A percentile compares a stretch with the other conserved stretches of the same genome.
Evolutionary conservation across 768 basidiomycete genomes (phyloP).

Genomic region (Cubamyces lactineus): DNA sequence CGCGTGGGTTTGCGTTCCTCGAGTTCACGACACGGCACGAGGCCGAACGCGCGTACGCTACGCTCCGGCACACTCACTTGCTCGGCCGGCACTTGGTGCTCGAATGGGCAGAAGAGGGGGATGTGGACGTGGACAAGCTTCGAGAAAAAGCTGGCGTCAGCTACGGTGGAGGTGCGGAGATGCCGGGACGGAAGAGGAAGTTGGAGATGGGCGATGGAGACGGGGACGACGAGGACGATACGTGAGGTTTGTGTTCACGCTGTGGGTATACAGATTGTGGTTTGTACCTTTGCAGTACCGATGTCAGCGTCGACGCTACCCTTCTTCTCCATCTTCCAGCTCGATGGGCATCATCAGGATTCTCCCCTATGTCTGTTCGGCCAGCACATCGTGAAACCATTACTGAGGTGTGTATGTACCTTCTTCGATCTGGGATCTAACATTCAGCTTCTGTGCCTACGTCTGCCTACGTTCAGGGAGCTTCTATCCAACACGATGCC

Average conservation of each 20-base stretch:
- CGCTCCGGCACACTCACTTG: slow-evolving; percentile 92
- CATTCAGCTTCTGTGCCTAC: neutral
- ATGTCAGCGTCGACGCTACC: too few relatives aligned
- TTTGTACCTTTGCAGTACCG: too few relatives aligned
- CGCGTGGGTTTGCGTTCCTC: slow-evolving; percentile 95
- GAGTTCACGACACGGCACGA: slow-evolving; percentile 91
- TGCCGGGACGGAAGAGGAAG: slow-evolving; percentile 81
- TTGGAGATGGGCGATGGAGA: slow-evolving; percentile 47
- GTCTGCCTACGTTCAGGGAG: neutral
- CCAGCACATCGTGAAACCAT: too few relatives aligned
- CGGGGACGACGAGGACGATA: slow-evolving; percentile 37
- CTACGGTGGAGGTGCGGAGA: slow-evolving; percentile 64
- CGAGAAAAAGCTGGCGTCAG: slow-evolving; percentile 82
- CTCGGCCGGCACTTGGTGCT: slow-evolving; percentile 94
- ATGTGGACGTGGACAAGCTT: slow-evolving; percentile 72
- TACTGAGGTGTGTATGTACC: too few relatives aligned
- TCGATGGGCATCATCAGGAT: too few relatives aligned
- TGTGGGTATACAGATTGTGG: too few relatives aligned
- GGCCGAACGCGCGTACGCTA: slow-evolving; percentile 85
- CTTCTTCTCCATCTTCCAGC: too few relatives aligned
- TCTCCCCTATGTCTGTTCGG: too few relatives aligned
- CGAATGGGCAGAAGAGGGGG: slow-evolving; percentile 85
- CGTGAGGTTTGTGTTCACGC: neutral
- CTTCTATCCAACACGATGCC: neutral
- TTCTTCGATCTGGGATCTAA: too few relatives aligned